Evolutionary conservation across 768 basidiomycete genomes (phyloP).

Genomic region (Podaxis mareebaensis): DNA sequence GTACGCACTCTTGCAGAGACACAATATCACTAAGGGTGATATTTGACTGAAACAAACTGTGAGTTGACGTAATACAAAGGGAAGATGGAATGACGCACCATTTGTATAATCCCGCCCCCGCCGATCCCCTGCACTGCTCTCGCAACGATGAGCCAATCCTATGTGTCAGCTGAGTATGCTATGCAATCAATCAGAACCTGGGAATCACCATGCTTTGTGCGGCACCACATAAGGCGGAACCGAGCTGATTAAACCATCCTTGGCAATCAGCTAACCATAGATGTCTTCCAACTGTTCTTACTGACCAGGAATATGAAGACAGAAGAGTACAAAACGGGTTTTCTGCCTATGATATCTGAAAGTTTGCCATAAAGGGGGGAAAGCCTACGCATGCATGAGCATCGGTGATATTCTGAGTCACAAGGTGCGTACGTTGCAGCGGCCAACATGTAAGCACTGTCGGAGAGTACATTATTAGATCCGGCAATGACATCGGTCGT

Average conservation of each 20-base stretch:
- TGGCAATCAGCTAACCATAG: constrained; percentile 1
- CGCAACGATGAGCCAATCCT: constrained; percentile 71
- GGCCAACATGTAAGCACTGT: constrained; percentile 73
- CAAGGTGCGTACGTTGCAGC: constrained; percentile 43
- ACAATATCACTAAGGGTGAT: constrained; percentile 86
- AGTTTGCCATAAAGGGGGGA: constrained; percentile 79
- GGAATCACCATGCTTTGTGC: constrained; percentile 65
- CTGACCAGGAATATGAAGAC: constrained; percentile 71
- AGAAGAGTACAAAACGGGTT: constrained; percentile 66
- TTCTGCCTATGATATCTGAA: constrained; percentile 60
- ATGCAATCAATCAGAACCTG: background rate
- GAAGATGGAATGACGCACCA: constrained; percentile 38
- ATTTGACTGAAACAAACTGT: constrained; percentile 41
- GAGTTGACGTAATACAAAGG: background rate
- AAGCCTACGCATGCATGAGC: constrained; percentile 36
- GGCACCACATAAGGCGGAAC: constrained; percentile 80
- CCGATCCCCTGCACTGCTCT: constrained; percentile 85
- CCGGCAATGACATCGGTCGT: background rate
- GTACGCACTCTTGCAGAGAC: constrained; percentile 63
- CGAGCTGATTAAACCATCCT: constrained; percentile 44
- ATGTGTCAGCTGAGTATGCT: background rate
- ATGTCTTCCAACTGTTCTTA: background rate
- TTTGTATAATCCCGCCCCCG: constrained; percentile 76
- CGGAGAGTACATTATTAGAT: constrained; percentile 11
- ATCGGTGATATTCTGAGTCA: constrained; percentile 3